Evolutionary conservation across 805 yeast species (phyloP).

Genomic region (Torulaspora delbrueckii): DNA sequence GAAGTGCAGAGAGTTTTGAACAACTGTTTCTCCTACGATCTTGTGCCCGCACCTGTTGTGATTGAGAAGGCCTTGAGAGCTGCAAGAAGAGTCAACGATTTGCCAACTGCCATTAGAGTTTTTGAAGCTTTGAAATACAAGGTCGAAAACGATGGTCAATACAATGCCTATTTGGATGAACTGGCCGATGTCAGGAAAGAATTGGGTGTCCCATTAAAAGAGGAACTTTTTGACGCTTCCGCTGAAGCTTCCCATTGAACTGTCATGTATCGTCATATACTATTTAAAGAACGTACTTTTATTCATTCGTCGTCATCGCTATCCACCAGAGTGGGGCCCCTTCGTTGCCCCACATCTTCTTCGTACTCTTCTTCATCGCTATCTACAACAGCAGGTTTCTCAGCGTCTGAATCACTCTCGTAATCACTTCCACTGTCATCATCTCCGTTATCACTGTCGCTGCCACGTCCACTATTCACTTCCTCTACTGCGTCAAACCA

Average conservation of each 20-base stretch:
- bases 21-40: constrained; percentile 96
- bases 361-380: constrained; percentile 22
- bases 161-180: constrained; percentile 93
- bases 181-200: constrained; percentile 86
- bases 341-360: constrained; percentile 22
- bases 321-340: constrained; percentile 19
- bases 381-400: constrained; percentile 21
- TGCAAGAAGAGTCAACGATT: constrained; percentile 97
- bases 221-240: constrained; percentile 57
- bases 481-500: constrained; percentile 97
- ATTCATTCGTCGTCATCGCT: constrained; percentile 24
- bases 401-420: constrained; percentile 36
- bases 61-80: constrained; percentile 95
- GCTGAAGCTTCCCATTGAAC: constrained; percentile 13
- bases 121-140: constrained; percentile 95
- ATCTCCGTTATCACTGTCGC: constrained; percentile 33
- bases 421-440: constrained; percentile 34
- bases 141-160: constrained; percentile 91
- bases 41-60: constrained; percentile 96
- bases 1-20: constrained; percentile 92
- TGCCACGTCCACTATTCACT: constrained; percentile 38
- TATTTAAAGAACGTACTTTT: constrained; percentile 7
- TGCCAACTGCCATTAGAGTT: constrained; percentile 97
- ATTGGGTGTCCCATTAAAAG: constrained; percentile 89
- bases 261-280: not conserved